A percentile compares a stretch with the other conserved stretches of the same genome.
These are phyloP conservation scores for Pulveroboletus sp. DNA, from an alignment of 768 basidiomycete species.

Conservation along the genomic window DNA sequence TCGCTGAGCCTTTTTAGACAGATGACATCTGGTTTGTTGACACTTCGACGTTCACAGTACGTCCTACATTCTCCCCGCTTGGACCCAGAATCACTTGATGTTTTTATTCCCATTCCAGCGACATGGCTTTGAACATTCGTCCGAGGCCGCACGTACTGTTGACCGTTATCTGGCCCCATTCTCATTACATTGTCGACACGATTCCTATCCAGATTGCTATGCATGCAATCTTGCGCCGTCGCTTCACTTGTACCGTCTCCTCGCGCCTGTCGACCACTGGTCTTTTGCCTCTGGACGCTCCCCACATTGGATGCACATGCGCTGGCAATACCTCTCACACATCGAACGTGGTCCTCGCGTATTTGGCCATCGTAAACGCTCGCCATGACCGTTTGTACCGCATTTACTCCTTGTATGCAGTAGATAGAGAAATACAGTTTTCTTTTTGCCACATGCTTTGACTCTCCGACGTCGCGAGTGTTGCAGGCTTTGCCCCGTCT, in stretches of 20 bases:
- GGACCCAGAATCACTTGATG: neutral
- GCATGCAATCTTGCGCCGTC: neutral
- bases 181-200: neutral
- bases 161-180: neutral
- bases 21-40: neutral
- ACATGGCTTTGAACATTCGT: neutral
- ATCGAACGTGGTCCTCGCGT: neutral
- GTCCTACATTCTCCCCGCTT: neutral
- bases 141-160: neutral
- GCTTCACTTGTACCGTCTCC: neutral
- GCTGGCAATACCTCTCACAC: neutral
- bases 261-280: neutral
- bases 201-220: neutral
- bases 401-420: constrained; percentile 25
- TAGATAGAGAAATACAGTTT: constrained; percentile 37
- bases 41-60: neutral
- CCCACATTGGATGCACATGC: neutral
- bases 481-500: constrained; percentile 25
- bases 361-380: constrained; percentile 1
- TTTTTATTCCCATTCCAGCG: neutral
- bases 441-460: constrained; percentile 46
- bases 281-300: neutral
- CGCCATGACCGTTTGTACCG: constrained; percentile 17
- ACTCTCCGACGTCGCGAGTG: constrained; percentile 50
- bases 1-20: neutral